phyloP scores from a whole-genome alignment of 371 early-diverging fungal species.

The Mortierella sp. region DNA sequence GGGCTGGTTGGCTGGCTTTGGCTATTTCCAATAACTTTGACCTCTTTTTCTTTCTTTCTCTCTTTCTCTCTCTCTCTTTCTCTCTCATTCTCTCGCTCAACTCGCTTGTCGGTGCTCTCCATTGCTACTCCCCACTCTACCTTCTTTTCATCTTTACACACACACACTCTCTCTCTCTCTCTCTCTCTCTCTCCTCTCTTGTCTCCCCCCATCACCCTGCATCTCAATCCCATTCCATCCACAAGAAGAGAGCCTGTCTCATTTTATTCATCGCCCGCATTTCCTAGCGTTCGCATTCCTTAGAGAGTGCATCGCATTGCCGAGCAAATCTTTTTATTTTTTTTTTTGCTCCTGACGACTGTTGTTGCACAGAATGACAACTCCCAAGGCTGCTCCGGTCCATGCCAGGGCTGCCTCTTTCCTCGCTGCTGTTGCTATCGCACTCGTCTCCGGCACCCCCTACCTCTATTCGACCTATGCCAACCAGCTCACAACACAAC shows the following conservation, averaged over 20 bases:
- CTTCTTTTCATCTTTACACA: neutral
- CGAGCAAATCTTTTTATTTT: neutral
- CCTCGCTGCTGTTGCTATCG: constrained; percentile 43
- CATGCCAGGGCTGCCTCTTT: constrained; percentile 36
- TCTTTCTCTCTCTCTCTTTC: constrained; percentile 8
- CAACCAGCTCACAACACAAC: constrained; percentile 48
- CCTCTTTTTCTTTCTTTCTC: constrained; percentile 11
- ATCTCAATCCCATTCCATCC: neutral
- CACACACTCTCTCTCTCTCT: neutral
- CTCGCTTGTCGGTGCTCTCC: neutral
- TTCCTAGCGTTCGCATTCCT: too few species aligned
- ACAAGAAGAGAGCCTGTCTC: neutral
- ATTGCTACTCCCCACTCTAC: constrained; percentile 2
- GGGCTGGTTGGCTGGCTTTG: too few species aligned
- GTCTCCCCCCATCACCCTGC: neutral
- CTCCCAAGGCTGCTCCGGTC: constrained; percentile 5
- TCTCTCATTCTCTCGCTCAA: constrained; percentile 5
- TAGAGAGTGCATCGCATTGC: too few species aligned
- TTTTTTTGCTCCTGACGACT: neutral
- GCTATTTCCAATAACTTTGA: neutral
- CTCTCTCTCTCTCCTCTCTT: neutral
- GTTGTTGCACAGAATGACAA: constrained; percentile 3
- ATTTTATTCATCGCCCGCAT: neutral
- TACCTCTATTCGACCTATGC: constrained; percentile 51
- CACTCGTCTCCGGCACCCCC: constrained; percentile 49